Evolutionary conservation across 352 stramenopile species (phyloP), one percentile per base, ranked within the genome.

Genomic region (Globisporangium polare): DNA sequence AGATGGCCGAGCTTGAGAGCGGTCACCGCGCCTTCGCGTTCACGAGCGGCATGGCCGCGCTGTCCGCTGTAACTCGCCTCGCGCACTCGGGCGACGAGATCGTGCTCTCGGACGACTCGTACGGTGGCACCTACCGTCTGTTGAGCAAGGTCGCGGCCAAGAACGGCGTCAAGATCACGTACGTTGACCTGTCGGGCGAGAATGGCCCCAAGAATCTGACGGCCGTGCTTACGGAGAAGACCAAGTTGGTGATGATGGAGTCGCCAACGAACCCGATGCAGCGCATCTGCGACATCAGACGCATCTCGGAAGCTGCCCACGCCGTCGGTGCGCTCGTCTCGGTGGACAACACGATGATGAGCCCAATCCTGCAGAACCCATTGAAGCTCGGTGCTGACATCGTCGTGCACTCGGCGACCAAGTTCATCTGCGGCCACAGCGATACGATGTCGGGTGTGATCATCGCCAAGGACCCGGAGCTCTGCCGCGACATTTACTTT

Each of bases 291-390:
- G 92, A 98, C 79, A 98, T 99, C 65, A 62, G 72, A 46, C 74
- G 72, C 26, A 76, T 98, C 22, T 81, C 87, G 12, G 69, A 78
- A 37, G 67, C 93, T 20, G 87, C 94, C 2, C 92, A 98, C 58
- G 68, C 74, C 1, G 71, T 96, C 18, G 84, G 82, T 27, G 74
- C 83, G 13, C 58, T 97, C 39, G 68, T 98, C 22, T 95, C 88
- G 29, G 94, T 98, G 12, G 96, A 99, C 75, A 98, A 98, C 77
- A 99, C 95, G 7, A 98, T 98, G 79, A 94, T 97, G 74, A 96
- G 84, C 35, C 95, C 96, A n/a, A 97, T 97, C 54, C 78, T 98
- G 52, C 92, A 98, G 71, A 97, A 98, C 65, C 96, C 96, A 27
- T 65, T 99, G 9, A 66, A 78, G 33, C 78, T 98, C 6, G 97